These are phyloP conservation scores for Nicotiana rustica DNA, from an alignment of 305 asterid species.

Conservation along the genomic window DNA sequence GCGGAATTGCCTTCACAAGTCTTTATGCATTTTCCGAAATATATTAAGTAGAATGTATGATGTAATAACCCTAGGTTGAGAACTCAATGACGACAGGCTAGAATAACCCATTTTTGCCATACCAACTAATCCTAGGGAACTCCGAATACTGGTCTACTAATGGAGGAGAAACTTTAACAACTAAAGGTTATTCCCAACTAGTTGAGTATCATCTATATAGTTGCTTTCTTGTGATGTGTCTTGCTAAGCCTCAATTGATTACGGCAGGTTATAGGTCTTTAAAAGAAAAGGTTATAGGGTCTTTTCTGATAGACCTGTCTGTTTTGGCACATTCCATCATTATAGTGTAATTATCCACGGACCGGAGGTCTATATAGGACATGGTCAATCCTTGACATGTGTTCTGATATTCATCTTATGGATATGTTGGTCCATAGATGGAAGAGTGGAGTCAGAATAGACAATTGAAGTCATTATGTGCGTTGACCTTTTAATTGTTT, in stretches of 20 bases:
- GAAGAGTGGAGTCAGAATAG: background rate
- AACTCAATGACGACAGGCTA: background rate
- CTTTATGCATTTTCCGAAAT: slow-evolving; percentile 11
- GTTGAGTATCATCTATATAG: background rate
- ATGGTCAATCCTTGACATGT: background rate
- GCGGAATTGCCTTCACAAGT: background rate
- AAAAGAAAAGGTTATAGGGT: background rate
- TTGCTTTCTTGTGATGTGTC: slow-evolving; percentile 3
- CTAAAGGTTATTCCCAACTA: background rate
- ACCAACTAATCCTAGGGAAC: background rate
- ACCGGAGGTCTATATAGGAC: background rate
- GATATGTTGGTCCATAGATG: background rate
- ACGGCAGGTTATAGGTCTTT: background rate
- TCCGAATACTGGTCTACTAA: background rate
- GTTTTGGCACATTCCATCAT: background rate
- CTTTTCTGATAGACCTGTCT: background rate
- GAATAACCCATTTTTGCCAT: background rate
- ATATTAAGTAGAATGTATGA: background rate
- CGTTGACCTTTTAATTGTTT: background rate
- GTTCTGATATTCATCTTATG: background rate
- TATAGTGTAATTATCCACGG: background rate
- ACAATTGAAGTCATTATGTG: background rate
- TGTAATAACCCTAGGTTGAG: background rate
- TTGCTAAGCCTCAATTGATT: background rate
- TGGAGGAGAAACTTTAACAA: background rate